Base-by-base conservation (phyloP, 1,139 yeast genomes). In the Saccharomycopsis hybrid region DNA sequence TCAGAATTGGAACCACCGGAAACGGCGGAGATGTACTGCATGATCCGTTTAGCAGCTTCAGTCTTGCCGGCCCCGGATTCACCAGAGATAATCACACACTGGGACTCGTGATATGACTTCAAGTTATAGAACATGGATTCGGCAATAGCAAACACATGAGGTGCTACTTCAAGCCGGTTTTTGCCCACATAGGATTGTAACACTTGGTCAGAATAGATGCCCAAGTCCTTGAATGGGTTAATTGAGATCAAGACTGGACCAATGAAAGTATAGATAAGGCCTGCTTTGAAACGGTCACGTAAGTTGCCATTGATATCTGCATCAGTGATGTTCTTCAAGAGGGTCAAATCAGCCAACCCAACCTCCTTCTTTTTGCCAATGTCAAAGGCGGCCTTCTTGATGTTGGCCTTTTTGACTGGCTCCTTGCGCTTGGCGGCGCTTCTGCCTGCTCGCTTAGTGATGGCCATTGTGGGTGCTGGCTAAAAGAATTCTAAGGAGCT, bases 1-100 rank as follows among this genome's bases (percentile, higher is more conserved):
- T 73, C 73, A 27, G 84, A 73, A 13, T 82, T 72, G 8, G 77
- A 63, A 2, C 55, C 53, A 13, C 55, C 83, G 2, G 86, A 77
- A 4, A 89, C 96, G 41, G 92, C 82, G 43, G 98, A 96, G 60
- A 94, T 86, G 65, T 94, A 94, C 66, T 94, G 97, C 98, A 94
- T 94, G 68, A 92, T 92, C 63, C 95, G 83, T 70, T 92, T 92
- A 40, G 98, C 98, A 24, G 98, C 97, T 68, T 92, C 98, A 4
- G 98, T 92, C 66, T 92, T 92, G 48, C 99, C 99, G 2, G 99
- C 98, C 55, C 99, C 99, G 1, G 97, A 88, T 66, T 94, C 99
- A 49, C 99, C 99, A 4, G 97, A 88, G 58, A 94, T 94, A 61
- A 94, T 94, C 41, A 94, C 98, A 76, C 98, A 92, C 66, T 94